A percentile compares a stretch with the other conserved stretches of the same genome.
These are phyloP conservation scores for Cyclostephanos invisitatus DNA, from an alignment of 108 stramenopile genomes.

Conservation along the genomic window DNA sequence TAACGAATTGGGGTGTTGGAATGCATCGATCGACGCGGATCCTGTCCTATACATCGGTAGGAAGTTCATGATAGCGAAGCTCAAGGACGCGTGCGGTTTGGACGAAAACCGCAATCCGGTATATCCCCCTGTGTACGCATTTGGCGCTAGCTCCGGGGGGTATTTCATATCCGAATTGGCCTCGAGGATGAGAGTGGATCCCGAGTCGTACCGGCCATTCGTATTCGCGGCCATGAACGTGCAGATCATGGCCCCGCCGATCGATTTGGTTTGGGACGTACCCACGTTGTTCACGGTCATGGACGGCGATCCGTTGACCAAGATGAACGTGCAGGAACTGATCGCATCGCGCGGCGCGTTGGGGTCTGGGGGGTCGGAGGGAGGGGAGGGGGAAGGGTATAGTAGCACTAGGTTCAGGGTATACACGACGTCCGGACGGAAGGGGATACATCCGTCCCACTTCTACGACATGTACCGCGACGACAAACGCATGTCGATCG, in stretches of 20 bases:
- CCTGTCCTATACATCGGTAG: constrained; percentile 18
- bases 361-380: too few species aligned
- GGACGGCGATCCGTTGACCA: constrained; percentile 33
- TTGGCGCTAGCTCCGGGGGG: constrained; percentile 44
- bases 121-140: constrained; percentile 39
- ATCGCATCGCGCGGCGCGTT: background rate
- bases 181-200: constrained; percentile 19
- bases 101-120: background rate
- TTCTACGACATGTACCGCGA: constrained; percentile 5
- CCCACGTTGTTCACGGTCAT: constrained; percentile 45
- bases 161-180: constrained; percentile 27
- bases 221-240: constrained; percentile 44
- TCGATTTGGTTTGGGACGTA: constrained; percentile 23
- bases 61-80: constrained; percentile 26
- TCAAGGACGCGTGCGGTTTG: constrained; percentile 19
- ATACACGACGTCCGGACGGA: constrained; percentile 8
- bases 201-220: constrained; percentile 28
- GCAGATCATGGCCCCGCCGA: constrained; percentile 37
- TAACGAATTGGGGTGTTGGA: constrained; percentile 43
- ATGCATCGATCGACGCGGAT: constrained; percentile 21
- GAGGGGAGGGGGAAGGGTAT: background rate
- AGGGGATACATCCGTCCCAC: constrained; percentile 13
- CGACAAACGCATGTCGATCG: constrained; percentile 17
- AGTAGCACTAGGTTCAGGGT: constrained; percentile 14
- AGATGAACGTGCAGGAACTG: constrained; percentile 4